Percentiles rank a stretch among this genome's conserved stretches.
Conservation (phyloP, 176 grass and related monocot genomes). For the Carex cristatella region DNA sequence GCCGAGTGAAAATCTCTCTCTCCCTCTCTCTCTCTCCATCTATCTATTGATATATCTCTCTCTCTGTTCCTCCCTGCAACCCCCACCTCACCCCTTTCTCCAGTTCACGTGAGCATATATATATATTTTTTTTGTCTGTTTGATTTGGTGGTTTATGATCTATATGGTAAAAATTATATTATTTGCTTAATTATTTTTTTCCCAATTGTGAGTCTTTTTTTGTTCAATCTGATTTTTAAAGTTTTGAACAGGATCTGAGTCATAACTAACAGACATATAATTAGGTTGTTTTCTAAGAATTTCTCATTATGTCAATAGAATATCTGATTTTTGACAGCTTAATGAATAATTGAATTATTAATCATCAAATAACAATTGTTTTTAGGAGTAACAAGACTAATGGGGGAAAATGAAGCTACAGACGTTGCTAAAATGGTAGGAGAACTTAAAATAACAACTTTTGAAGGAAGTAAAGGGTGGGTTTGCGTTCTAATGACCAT, state of each 20-base stretch:
- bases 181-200: not conserved
- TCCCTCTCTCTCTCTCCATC: too few species aligned
- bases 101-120: not conserved
- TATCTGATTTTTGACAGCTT: not conserved
- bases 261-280: too few species aligned
- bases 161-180: not conserved
- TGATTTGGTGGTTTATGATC: not conserved
- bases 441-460: not conserved
- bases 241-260: too few species aligned
- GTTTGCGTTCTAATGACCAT: constrained; percentile 29
- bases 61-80: too few species aligned
- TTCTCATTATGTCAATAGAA: not conserved
- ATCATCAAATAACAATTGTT: not conserved
- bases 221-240: too few species aligned
- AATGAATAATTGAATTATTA: not conserved
- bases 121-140: not conserved
- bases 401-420: constrained; percentile 9
- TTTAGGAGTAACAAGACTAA: not conserved
- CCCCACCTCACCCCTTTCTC: not conserved
- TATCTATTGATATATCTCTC: too few species aligned
- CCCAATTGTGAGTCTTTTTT: too few species aligned
- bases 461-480: constrained; percentile 30
- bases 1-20: not conserved
- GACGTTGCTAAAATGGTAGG: not conserved
- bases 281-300: not conserved